Base-by-base conservation (phyloP, 176 grass and related monocot species). In the Cymbopogon citratus region DNA sequence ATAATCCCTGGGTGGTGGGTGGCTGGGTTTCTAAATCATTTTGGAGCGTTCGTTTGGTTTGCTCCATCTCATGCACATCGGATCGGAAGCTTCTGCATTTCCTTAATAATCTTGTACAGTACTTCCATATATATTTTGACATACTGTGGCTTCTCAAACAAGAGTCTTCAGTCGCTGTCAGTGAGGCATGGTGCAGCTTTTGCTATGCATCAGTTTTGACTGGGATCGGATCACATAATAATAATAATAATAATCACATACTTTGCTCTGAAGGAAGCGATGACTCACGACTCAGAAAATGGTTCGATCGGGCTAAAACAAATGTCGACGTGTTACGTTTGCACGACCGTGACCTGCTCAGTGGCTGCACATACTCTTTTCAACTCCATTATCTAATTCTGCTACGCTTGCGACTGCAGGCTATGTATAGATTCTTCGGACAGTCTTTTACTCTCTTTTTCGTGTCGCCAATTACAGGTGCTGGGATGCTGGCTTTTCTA, bases 221-320 rank as follows among this genome's bases (percentile, higher is more conserved):
- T n/a, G 25, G 23, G 57, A 43, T 77, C 40, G 14, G 9, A 43
- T 44, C 0, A 34, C 10, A 41, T 23, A n/a, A n/a, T n/a, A n/a
- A 7, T 43, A 45, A 5, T 43, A 41, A 18, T 52, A 21, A 60
- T 23, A 23, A 27, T 12, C 24, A 61, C 23, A 15, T 71, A 3
- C 81, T 84, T 84, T 38, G 68, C 60, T 73, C 9, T 13, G 10
- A 84, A 88, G 81, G 68, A 68, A 84, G 72, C 73, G 36, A 16
- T 39, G 72, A 63, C 28, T 66, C 39, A 2, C 13, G 14, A 18
- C 36, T 14, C 12, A 7, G 6, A 44, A 72, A 82, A 82, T 23
- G 14, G 27, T 61, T 14, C 36, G 5, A 18, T 14, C 35, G 8
- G 25, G 10, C 56, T 13, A 29, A 23, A 71, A 5, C 29, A 3